A percentile compares a stretch with the other conserved stretches of the same genome.
Conservation (phyloP, 495 filamentous ascomycete genomes). For the Terfezia boudieri region DNA sequence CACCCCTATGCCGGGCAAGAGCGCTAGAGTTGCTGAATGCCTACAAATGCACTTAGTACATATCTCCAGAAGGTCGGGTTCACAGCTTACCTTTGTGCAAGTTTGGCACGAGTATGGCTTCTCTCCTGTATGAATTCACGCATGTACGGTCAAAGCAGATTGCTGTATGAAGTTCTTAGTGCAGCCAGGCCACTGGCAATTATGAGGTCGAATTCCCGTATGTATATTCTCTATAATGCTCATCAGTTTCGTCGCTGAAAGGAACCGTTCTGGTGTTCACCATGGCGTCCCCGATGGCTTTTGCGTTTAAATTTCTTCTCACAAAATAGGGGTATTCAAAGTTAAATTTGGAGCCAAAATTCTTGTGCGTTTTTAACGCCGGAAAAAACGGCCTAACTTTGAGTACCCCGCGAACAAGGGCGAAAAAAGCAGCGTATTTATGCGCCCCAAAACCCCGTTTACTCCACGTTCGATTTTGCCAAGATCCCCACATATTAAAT, state of each 20-base stretch:
- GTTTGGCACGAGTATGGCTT: conserved; percentile 96
- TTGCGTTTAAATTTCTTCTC: conserved; percentile 84
- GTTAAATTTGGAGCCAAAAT: too few species aligned
- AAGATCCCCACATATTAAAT: too few species aligned
- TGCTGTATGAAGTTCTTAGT: conserved; percentile 94
- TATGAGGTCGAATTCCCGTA: conserved; percentile 73
- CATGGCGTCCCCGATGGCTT: conserved; percentile 86
- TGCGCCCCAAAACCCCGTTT: too few species aligned
- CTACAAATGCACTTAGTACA: conserved; percentile 23
- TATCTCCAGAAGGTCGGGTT: too few species aligned
- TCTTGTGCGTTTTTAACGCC: too few species aligned
- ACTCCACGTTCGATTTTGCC: too few species aligned
- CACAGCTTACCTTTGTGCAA: conserved; percentile 63
- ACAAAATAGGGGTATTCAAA: too few species aligned
- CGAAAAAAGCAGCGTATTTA: too few species aligned
- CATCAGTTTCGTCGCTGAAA: background rate
- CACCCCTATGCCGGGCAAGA: conserved; percentile 74
- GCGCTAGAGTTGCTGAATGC: conserved; percentile 98
- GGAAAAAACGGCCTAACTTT: too few species aligned
- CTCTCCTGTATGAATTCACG: conserved; percentile 87
- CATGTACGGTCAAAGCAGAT: conserved; percentile 85
- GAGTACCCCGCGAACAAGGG: too few species aligned
- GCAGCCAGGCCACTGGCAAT: conserved; percentile 79
- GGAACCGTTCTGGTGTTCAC: conserved; percentile 30
- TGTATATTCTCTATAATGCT: conserved; percentile 64